Base-by-base conservation (phyloP, 2,329 filamentous ascomycete genomes). In the Cercospora brassicicola region DNA sequence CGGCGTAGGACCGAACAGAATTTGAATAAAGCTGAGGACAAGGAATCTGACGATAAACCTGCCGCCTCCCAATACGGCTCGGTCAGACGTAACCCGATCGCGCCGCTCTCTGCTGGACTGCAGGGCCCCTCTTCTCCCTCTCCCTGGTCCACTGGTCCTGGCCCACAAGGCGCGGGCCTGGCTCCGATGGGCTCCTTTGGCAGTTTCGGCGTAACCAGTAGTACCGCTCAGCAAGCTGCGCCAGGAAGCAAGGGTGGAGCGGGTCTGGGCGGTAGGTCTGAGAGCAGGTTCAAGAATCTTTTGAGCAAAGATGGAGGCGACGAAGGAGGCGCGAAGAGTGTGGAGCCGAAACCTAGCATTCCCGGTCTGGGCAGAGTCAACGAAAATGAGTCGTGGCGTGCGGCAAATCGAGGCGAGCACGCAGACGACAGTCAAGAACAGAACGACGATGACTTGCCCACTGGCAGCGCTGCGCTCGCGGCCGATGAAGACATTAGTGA, bases 141-240 rank as follows among this genome's bases (percentile, higher is more conserved):
- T 13, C 85, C 87, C 8, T 90, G 87, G 87, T 83, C 85, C 23
- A 81, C 86, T 31, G 85, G 87, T 30, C 62, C 65, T 13, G 70
- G 65, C 20, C 85, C 87, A 23, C 87, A 87, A 64, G 84, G 84
- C 60, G 86, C 89, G 53, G 86, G 88, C 11, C 88, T 91, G 73
- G 86, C 89, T 6, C 88, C 89, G 1, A 91, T 94, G 84, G 93
- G 94, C 36, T 90, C 90, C 23, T 99, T 99, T 80, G 94, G 94
- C 10, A 95, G 89, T 75, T 98, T 98, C 79, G 90, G 91, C n/a
- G 79, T 96, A 62, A 82, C 81, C 11, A 59, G 68, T 59, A 67
- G 45, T 62, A 55, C 59, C n/a, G 80, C 78, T 2, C 81, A 83
- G 31, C 84, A 85, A 36, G 66, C 68, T 30, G 83, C 88, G 31